These are phyloP conservation scores for Trypethelium eluteriae DNA, from an alignment of 495 filamentous ascomycete genomes.

Conservation along the genomic window DNA sequence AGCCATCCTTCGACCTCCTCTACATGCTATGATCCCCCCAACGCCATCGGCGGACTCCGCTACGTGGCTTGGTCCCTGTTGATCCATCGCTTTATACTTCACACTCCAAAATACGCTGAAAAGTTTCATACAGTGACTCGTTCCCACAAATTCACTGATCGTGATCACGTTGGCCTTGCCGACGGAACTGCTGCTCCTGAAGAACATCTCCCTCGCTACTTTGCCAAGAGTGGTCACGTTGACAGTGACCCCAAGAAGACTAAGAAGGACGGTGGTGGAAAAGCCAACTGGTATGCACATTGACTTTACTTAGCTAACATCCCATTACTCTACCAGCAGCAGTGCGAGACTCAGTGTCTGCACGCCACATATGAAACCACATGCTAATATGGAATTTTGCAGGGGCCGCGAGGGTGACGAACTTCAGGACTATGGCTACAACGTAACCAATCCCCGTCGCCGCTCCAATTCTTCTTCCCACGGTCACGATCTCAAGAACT, in stretches of 20 bases:
- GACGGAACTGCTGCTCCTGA: conserved; percentile 55
- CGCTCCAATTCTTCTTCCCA: conserved; percentile 79
- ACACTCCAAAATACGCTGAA: conserved; percentile 6
- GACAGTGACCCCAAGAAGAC: conserved; percentile 82
- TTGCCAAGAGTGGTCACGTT: conserved; percentile 76
- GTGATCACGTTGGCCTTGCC: conserved; percentile 65
- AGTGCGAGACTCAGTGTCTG: conserved; percentile 5
- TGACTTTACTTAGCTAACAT: conserved; percentile 6
- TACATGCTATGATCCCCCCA: background rate
- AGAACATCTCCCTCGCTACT: conserved; percentile 79
- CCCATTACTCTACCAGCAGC: conserved; percentile 15
- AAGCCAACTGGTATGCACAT: conserved; percentile 77
- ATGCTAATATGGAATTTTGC: background rate
- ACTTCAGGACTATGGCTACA: conserved; percentile 70
- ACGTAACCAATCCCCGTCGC: conserved; percentile 76
- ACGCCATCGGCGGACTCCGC: conserved; percentile 17
- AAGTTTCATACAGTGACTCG: conserved; percentile 65
- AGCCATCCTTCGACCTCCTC: background rate
- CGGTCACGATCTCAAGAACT: conserved; percentile 47
- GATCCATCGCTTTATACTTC: background rate
- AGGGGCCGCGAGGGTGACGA: conserved; percentile 84
- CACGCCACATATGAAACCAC: background rate
- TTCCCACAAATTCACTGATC: conserved; percentile 85
- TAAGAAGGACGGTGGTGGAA: conserved; percentile 92
- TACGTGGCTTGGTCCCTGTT: background rate